phyloP scores from a whole-genome alignment of 2,329 filamentous ascomycete genomes.

The Pleomassaria siparia region DNA sequence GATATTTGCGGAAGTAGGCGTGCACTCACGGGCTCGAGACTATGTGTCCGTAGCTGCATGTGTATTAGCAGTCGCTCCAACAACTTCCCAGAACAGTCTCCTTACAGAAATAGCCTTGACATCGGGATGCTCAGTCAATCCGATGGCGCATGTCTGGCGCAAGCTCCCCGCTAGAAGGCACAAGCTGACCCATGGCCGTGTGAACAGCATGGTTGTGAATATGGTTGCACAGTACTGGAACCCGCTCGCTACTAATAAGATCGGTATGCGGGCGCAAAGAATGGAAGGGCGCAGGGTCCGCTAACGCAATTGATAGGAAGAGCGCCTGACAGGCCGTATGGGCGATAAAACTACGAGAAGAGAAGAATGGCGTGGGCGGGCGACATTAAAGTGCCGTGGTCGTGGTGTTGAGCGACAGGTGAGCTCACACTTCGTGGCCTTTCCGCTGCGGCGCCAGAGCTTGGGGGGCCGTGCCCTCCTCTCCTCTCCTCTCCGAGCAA shows the following conservation, averaged over 20 bases:
- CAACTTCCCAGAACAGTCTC: slow-evolving; percentile 18
- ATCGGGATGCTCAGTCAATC: slow-evolving; percentile 45
- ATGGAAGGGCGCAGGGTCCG: slow-evolving; percentile 25
- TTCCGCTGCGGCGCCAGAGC: slow-evolving; percentile 28
- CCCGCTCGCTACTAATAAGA: slow-evolving; percentile 1
- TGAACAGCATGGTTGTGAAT: slow-evolving; percentile 38
- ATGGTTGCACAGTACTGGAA: slow-evolving; percentile 4
- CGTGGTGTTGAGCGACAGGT: slow-evolving; percentile 15
- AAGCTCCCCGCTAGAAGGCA: slow-evolving; percentile 43
- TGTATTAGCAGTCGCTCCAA: slow-evolving; percentile 21
- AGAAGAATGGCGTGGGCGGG: slow-evolving; percentile 25
- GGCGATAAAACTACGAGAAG: slow-evolving; percentile 22
- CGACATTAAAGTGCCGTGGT: slow-evolving; percentile 26
- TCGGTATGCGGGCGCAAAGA: slow-evolving; percentile 20
- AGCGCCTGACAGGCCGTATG: slow-evolving; percentile 7
- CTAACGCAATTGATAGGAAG: slow-evolving; percentile 26
- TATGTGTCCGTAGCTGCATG: slow-evolving; percentile 79
- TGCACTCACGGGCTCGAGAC: slow-evolving; percentile 70
- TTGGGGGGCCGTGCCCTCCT: too few relatives aligned
- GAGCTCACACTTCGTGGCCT: slow-evolving; percentile 32
- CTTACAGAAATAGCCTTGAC: slow-evolving; percentile 68
- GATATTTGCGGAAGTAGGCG: not conserved
- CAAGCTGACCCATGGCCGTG: slow-evolving; percentile 38
- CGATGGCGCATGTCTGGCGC: slow-evolving; percentile 30
- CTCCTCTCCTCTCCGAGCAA: not conserved